phyloP scores from a whole-genome alignment of 2,329 filamentous ascomycete genomes.

The Xylaria sp. region DNA sequence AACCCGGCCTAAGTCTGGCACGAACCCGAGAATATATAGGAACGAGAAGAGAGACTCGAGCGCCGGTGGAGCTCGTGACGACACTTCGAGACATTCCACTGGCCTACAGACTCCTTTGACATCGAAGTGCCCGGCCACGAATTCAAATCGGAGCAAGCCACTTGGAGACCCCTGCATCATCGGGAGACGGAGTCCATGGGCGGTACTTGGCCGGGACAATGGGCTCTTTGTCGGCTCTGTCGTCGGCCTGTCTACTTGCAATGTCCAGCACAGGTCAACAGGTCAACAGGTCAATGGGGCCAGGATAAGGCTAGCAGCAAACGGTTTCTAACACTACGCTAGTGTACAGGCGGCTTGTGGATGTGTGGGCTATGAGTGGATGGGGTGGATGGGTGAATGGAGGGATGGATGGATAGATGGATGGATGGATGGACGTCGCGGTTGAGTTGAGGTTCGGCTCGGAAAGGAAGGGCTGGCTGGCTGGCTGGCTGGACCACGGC shows the following conservation, averaged over 20 bases:
- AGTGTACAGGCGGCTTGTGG: background rate
- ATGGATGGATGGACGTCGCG: background rate
- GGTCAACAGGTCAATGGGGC: slow-evolving; percentile 4
- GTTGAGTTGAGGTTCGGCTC: background rate
- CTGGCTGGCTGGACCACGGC: slow-evolving; percentile 12
- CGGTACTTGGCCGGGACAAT: slow-evolving; percentile 31
- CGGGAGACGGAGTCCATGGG: slow-evolving; percentile 42
- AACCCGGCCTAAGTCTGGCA: slow-evolving; percentile 47
- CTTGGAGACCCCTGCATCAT: slow-evolving; percentile 47
- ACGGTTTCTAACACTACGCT: background rate
- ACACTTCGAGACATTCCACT: slow-evolving; percentile 49
- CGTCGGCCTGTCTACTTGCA: background rate
- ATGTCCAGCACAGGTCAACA: slow-evolving; percentile 7
- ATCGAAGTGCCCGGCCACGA: slow-evolving; percentile 50
- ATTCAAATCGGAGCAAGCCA: slow-evolving; percentile 51
- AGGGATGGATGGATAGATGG: no score
- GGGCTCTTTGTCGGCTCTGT: slow-evolving; percentile 28
- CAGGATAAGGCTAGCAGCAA: slow-evolving; percentile 15
- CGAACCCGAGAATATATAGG: slow-evolving; percentile 54
- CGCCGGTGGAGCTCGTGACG: slow-evolving; percentile 47
- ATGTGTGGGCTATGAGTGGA: background rate
- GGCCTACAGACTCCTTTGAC: slow-evolving; percentile 42
- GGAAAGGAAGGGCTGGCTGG: slow-evolving; percentile 11
- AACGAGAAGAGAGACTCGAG: slow-evolving; percentile 37
- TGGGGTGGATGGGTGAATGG: slow-evolving; percentile 1